Percentiles rank a stretch among this genome's conserved stretches.
Conservation (phyloP, 345 rosid species). For the Arabidopsis suecica region DNA sequence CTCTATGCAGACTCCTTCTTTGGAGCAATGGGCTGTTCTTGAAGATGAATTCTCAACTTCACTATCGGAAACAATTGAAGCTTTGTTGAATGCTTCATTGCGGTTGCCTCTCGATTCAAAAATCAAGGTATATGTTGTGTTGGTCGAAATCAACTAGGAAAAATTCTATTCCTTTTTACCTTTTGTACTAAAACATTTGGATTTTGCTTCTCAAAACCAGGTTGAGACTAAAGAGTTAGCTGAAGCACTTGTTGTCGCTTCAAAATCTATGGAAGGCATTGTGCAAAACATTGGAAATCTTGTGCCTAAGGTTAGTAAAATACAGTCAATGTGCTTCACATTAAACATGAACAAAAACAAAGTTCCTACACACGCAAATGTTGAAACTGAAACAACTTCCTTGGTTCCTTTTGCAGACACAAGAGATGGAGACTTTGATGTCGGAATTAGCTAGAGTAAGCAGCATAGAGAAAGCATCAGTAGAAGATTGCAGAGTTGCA, state of each 20-base stretch:
- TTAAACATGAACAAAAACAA: not conserved
- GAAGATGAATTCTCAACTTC: constrained; percentile 64
- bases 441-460: constrained; percentile 77
- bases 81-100: constrained; percentile 61
- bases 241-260: constrained; percentile 64
- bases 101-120: constrained; percentile 61
- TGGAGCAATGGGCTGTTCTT: constrained; percentile 68
- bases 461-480: constrained; percentile 60
- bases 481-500: constrained; percentile 70
- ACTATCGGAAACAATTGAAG: constrained; percentile 64
- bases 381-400: constrained; percentile 10
- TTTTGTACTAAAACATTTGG: not conserved
- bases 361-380: not conserved
- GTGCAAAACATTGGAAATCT: constrained; percentile 51
- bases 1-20: constrained; percentile 66
- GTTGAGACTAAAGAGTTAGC: constrained; percentile 63
- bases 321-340: not conserved
- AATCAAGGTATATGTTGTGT: constrained; percentile 56
- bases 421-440: constrained; percentile 63
- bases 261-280: constrained; percentile 65
- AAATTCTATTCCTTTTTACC: not conserved
- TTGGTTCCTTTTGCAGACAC: constrained; percentile 56
- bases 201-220: constrained; percentile 44
- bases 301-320: constrained; percentile 60
- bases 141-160: not conserved